Percentiles rank a stretch among this genome's conserved stretches.
Evolutionary conservation across 352 stramenopile genomes (phyloP).

Genomic region (Globisporangium orthogonon): DNA sequence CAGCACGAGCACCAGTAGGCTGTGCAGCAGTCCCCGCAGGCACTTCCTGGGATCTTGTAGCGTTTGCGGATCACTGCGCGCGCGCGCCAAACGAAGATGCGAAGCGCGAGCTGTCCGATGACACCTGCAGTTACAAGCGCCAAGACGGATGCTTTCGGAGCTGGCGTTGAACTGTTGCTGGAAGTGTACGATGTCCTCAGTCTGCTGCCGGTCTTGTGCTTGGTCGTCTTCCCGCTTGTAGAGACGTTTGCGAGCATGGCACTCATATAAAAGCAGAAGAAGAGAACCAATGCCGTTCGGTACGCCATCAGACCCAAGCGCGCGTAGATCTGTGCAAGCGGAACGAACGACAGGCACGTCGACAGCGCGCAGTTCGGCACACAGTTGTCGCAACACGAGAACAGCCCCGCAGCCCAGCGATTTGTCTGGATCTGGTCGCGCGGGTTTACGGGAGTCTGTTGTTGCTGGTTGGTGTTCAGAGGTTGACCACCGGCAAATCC

Average conservation of each 20-base stretch:
- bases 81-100: slow-evolving; percentile 2
- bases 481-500: background rate
- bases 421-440: slow-evolving; percentile 10
- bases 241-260: background rate
- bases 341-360: slow-evolving; percentile 21
- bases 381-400: slow-evolving; percentile 18
- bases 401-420: slow-evolving; percentile 17
- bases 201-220: background rate
- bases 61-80: slow-evolving; percentile 3
- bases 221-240: background rate
- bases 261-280: slow-evolving; percentile 7
- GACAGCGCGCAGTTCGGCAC: slow-evolving; percentile 23
- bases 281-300: slow-evolving; percentile 2
- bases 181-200: background rate
- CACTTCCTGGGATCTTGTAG: slow-evolving; percentile 11
- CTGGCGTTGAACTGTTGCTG: background rate
- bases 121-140: background rate
- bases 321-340: slow-evolving; percentile 23
- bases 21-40: slow-evolving; percentile 9
- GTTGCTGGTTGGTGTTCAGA: background rate
- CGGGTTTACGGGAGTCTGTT: background rate
- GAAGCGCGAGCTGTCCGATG: slow-evolving; percentile 1
- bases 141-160: background rate
- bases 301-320: slow-evolving; percentile 13
- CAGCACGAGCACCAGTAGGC: slow-evolving; percentile 18